A percentile compares a stretch with the other conserved stretches of the same genome.
Evolutionary conservation across 1,284 basidiomycete species (phyloP).

Genomic region (Boletus mariae): DNA sequence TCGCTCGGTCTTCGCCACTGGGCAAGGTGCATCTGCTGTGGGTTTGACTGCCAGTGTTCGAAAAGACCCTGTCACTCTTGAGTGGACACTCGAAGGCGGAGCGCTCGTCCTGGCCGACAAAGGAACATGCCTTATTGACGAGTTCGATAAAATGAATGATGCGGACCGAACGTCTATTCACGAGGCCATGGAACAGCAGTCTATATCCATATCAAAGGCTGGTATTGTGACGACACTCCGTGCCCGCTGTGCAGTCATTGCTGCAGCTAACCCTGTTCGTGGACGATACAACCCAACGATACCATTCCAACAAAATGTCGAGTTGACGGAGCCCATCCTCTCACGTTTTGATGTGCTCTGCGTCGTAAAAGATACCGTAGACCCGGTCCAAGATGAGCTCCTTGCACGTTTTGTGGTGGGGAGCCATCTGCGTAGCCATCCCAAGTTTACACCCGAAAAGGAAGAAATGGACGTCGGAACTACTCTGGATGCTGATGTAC

Average conservation of each 20-base stretch:
- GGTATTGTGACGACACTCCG: conserved; percentile 97
- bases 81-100: conserved; percentile 99
- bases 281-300: conserved; percentile 97
- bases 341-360: conserved; percentile 99
- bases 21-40: conserved; percentile 96
- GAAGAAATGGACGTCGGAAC: conserved; percentile 91
- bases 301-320: conserved; percentile 98
- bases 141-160: conserved; percentile 99
- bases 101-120: conserved; percentile 97
- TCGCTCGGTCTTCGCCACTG: conserved; percentile 97
- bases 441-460: conserved; percentile 80
- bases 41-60: conserved; percentile 98
- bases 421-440: conserved; percentile 91
- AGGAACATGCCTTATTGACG: conserved; percentile 98
- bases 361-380: conserved; percentile 96
- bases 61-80: conserved; percentile 94
- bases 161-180: conserved; percentile 96
- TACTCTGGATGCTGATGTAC: conserved; percentile 86
- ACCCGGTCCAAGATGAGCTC: conserved; percentile 96
- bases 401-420: conserved; percentile 97
- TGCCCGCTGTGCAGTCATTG: conserved; percentile 95
- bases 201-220: conserved; percentile 99
- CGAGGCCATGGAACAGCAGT: conserved; percentile 99
- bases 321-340: conserved; percentile 96
- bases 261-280: conserved; percentile 96